phyloP scores from a whole-genome alignment of 305 asterid genomes.

The Plantago rigida region DNA sequence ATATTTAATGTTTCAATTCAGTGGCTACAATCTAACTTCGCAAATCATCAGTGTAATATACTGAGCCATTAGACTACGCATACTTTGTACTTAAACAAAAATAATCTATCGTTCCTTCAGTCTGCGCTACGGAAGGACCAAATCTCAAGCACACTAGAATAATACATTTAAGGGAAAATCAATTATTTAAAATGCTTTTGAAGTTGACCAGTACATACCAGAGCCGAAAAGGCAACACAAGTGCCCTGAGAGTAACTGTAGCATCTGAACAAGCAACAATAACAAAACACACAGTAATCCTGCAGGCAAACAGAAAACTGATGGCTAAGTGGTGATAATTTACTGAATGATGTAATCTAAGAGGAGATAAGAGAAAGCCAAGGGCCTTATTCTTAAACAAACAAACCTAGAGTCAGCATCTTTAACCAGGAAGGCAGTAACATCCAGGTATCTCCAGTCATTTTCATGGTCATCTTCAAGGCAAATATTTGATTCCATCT shows the following conservation, averaged over 20 bases:
- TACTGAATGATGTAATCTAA: slow-evolving; percentile 15
- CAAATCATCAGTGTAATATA: not conserved
- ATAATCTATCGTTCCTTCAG: not conserved
- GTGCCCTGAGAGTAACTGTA: slow-evolving; percentile 78
- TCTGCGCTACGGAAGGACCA: not conserved
- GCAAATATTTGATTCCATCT: slow-evolving; percentile 28
- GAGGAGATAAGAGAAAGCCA: slow-evolving; percentile 7
- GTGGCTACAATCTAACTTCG: not conserved
- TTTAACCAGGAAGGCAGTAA: slow-evolving; percentile 83
- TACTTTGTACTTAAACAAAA: not conserved
- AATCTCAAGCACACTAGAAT: not conserved
- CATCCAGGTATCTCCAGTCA: slow-evolving; percentile 93
- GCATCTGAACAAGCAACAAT: slow-evolving; percentile 90
- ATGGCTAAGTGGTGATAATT: slow-evolving; percentile 12
- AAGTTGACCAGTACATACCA: slow-evolving; percentile 44
- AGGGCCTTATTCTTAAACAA: slow-evolving; percentile 19
- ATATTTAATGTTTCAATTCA: not conserved
- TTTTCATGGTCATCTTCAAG: slow-evolving; percentile 54
- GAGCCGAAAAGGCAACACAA: slow-evolving; percentile 65
- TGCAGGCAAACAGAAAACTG: slow-evolving; percentile 30
- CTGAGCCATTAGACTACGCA: not conserved
- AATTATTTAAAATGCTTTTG: slow-evolving; percentile 1
- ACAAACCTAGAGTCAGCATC: slow-evolving; percentile 59
- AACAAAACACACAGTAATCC: slow-evolving; percentile 68
- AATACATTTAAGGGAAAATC: slow-evolving; percentile 1